A percentile compares a stretch with the other conserved stretches of the same genome.
These are phyloP conservation scores for Sclerotinia trifoliorum DNA, from an alignment of 2,329 filamentous ascomycete species.

Conservation along the genomic window DNA sequence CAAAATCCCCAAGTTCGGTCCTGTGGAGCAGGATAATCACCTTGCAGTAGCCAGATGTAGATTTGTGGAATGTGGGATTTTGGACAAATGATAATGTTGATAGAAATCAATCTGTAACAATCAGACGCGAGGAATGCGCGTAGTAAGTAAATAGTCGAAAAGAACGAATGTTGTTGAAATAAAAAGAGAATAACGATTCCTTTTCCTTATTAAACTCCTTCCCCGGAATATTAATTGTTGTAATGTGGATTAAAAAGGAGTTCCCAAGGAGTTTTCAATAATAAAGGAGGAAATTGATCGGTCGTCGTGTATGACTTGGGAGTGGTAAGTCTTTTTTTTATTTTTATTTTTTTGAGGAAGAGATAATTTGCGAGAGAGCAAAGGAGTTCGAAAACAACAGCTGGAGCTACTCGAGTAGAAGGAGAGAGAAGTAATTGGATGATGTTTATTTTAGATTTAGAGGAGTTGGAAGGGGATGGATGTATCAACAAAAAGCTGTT, in stretches of 20 bases:
- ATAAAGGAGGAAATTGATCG: not conserved
- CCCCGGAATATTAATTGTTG: not conserved
- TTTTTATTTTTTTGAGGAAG: not conserved
- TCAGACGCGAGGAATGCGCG: conserved; percentile 17
- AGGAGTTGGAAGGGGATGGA: not conserved
- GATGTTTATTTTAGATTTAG: not conserved
- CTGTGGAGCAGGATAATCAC: conserved; percentile 18
- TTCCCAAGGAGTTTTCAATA: not conserved
- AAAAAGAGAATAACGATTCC: not conserved
- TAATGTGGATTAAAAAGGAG: not conserved
- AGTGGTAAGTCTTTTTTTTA: not conserved
- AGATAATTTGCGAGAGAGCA: not conserved
- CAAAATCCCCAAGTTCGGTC: not conserved
- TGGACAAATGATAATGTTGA: conserved; percentile 21
- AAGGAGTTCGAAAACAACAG: not conserved
- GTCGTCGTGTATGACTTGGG: not conserved
- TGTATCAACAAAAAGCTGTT: not conserved
- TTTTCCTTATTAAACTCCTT: not conserved
- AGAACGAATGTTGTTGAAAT: conserved; percentile 17
- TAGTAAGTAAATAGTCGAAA: not conserved
- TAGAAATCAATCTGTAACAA: not conserved
- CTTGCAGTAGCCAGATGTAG: conserved; percentile 24
- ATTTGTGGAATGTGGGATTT: conserved; percentile 22
- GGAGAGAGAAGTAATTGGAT: not conserved
- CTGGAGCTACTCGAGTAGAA: not conserved